Conservation (phyloP, 306 rosid genomes). For the Glycyrrhiza uralensis region DNA sequence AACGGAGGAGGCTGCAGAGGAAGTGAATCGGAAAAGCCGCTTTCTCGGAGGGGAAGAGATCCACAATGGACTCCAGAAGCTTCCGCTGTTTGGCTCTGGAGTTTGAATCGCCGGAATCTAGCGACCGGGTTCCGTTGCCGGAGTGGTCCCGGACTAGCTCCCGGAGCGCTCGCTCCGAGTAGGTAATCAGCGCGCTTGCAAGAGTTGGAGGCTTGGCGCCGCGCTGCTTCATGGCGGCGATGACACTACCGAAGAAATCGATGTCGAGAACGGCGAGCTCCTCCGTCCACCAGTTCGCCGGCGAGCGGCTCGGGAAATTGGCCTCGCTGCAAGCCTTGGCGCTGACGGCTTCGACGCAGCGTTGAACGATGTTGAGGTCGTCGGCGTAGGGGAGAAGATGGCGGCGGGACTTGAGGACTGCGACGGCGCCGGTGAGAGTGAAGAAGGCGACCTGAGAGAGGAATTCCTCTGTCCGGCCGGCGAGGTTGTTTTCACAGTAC, state of each 20-base stretch:
- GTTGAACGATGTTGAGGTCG: constrained; percentile 44
- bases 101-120: neutral
- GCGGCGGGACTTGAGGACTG: constrained; percentile 64
- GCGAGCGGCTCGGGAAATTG: constrained; percentile 67
- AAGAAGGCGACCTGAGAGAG: constrained; percentile 64
- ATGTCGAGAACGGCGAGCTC: constrained; percentile 58
- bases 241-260: constrained; percentile 48
- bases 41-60: constrained; percentile 74
- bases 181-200: constrained; percentile 66
- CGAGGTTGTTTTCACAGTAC: constrained; percentile 53
- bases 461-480: constrained; percentile 59
- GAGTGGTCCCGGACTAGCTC: constrained; percentile 82
- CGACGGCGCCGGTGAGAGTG: constrained; percentile 54
- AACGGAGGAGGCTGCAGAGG: constrained; percentile 80
- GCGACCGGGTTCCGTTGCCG: constrained; percentile 40
- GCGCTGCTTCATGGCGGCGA: constrained; percentile 56
- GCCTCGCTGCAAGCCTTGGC: constrained; percentile 68
- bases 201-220: constrained; percentile 50
- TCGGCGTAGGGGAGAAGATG: constrained; percentile 55
- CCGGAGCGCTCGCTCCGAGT: constrained; percentile 64
- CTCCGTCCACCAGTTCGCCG: constrained; percentile 83
- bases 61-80: constrained; percentile 53
- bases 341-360: constrained; percentile 55
- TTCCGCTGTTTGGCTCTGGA: constrained; percentile 41
- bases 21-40: constrained; percentile 71